Evolutionary conservation across 805 yeast genomes (phyloP).

Genomic region (Spathaspora passalidarum): DNA sequence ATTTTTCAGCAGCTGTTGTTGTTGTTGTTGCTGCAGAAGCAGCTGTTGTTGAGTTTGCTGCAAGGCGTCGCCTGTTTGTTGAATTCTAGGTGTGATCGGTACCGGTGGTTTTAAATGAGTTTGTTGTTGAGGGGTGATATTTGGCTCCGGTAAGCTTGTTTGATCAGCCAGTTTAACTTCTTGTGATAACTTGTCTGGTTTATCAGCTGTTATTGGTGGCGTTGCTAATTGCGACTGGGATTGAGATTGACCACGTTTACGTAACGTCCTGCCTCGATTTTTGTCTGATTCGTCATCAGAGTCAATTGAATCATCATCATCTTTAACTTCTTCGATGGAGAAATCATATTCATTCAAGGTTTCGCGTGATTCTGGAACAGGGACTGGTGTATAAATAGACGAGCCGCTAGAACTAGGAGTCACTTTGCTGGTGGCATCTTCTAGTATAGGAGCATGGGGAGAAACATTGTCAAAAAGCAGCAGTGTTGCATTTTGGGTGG

Average conservation of each 20-base stretch:
- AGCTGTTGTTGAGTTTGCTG: conserved; percentile 4
- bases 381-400: neutral
- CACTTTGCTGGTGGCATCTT: no score
- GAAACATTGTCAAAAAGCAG: no score
- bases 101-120: neutral
- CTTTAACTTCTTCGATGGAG: conserved; percentile 37
- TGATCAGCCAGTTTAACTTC: neutral
- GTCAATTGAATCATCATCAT: conserved; percentile 32
- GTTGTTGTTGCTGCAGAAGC: conserved; percentile 5
- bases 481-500: neutral
- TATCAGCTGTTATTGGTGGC: conserved; percentile 3
- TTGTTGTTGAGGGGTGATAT: neutral
- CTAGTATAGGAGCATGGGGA: no score
- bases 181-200: neutral
- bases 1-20: conserved; percentile 21
- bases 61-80: conserved; percentile 3
- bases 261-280: neutral
- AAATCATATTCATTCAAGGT: conserved; percentile 15
- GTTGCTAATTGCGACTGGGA: conserved; percentile 1
- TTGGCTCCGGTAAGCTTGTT: neutral
- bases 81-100: neutral
- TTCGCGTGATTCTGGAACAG: neutral
- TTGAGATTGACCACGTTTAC: neutral
- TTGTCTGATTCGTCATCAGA: conserved; percentile 14
- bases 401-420: neutral